Evolutionary conservation across 305 asterid species (phyloP), one percentile per base, ranked within the genome.

Genomic region (Fraxinus velutina): DNA sequence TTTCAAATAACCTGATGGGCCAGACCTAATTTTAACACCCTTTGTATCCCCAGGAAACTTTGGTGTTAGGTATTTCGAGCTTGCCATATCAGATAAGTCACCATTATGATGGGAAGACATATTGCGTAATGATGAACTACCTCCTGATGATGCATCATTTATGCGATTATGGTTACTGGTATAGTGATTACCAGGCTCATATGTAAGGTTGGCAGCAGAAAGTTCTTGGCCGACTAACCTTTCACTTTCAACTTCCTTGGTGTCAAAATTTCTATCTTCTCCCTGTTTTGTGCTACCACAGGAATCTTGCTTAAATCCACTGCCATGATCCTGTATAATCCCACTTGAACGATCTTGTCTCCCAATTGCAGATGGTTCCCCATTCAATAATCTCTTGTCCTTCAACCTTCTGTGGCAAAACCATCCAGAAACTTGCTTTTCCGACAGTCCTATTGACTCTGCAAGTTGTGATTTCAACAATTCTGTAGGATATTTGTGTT

Each of bases 391-490:
- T 84, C 83, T 94, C 90, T 94, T 93, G 88, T 93, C 98, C 86
- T 93, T 94, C 85, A 92, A 84, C 86, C 97, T 89, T 82, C 97
- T 87, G 82, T 94, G 97, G 82, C 98, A 94, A 88, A 94, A 94
- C 98, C 98, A 94, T 34, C 96, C 97, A 22, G 97, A 90, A 76
- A 94, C 89, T 90, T 93, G 98, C 88, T 92, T 94, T 81, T 94
- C 98, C 34, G 98, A 88, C 88, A 94, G 86, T 55, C 97, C 96
- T 60, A 91, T 85, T 79, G 95, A 85, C 89, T 88, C 91, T 12
- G 95, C 97, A 76, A 94, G 87, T 68, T 93, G 90, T 78, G 84
- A 70, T 90, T 94, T 93, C 96, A 90, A 85, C 17, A 87, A 3
- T 87, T 92, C 97, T 9, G 93, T 64, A 79, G 97, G 97, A 83